Evolutionary conservation across 2,329 filamentous ascomycete genomes (phyloP).

Genomic region (Coniochaeta ligniaria): DNA sequence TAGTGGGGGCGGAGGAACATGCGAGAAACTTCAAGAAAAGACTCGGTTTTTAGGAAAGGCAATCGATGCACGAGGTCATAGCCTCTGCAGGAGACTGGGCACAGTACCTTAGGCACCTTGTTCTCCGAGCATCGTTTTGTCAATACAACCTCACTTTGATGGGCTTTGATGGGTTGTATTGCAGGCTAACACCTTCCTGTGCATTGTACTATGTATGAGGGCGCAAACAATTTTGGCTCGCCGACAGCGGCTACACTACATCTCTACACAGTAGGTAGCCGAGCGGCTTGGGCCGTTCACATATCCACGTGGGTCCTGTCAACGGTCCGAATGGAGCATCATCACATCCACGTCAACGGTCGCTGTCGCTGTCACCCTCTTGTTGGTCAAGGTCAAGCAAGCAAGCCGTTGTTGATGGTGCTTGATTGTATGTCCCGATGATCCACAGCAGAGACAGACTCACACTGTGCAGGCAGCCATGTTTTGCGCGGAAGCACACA

Average conservation of each 20-base stretch:
- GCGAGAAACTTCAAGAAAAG: background rate
- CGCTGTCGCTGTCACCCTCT: background rate
- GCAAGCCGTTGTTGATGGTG: background rate
- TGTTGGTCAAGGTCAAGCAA: background rate
- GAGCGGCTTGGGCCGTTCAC: background rate
- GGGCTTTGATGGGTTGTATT: too few relatives aligned
- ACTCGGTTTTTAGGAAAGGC: too few relatives aligned
- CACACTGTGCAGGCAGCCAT: background rate
- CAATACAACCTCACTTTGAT: too few relatives aligned
- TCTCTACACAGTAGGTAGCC: too few relatives aligned
- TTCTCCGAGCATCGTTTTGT: too few relatives aligned
- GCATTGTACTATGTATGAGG: background rate
- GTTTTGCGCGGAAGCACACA: background rate
- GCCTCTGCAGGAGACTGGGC: too few relatives aligned
- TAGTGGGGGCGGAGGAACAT: background rate
- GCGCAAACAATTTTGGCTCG: background rate
- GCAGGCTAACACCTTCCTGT: background rate
- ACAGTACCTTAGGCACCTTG: too few relatives aligned
- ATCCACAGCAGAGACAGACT: background rate
- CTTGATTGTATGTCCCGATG: background rate
- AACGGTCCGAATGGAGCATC: background rate
- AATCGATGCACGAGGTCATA: too few relatives aligned
- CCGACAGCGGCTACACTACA: background rate
- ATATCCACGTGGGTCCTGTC: background rate
- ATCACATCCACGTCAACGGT: background rate